Conservation (phyloP, 2,329 filamentous ascomycete genomes). For the Dactylellina cionopaga region DNA sequence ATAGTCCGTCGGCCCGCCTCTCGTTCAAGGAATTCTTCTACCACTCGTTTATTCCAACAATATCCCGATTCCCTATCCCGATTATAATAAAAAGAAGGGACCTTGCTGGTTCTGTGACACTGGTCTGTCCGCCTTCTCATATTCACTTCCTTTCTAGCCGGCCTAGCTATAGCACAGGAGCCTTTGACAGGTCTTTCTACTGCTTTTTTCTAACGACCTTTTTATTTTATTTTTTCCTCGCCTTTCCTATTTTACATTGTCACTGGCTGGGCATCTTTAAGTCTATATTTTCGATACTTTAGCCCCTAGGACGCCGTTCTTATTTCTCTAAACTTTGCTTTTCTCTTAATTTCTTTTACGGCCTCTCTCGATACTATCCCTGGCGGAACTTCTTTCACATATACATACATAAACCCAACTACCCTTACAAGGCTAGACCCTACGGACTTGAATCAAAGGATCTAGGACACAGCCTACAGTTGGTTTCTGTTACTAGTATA, state of each 20-base stretch:
- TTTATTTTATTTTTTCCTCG: conserved; percentile 19
- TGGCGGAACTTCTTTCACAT: conserved; percentile 36
- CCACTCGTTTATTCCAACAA: conserved; percentile 38
- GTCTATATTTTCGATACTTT: conserved; percentile 22
- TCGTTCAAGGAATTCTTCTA: conserved; percentile 27
- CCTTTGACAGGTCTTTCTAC: conserved; percentile 49
- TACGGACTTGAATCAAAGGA: conserved; percentile 43
- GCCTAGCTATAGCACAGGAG: conserved; percentile 40
- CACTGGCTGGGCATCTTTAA: conserved; percentile 25
- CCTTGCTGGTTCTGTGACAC: conserved; percentile 49
- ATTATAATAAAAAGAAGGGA: conserved; percentile 40
- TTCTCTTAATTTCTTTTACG: conserved; percentile 33
- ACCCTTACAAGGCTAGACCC: conserved; percentile 27
- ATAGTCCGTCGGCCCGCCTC: conserved; percentile 51
- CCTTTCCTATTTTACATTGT: conserved; percentile 29
- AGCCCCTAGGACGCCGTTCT: conserved; percentile 11
- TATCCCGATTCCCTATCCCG: conserved; percentile 44
- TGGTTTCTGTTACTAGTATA: conserved; percentile 17
- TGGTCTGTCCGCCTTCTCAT: conserved; percentile 50
- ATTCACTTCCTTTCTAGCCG: conserved; percentile 52
- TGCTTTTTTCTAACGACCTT: conserved; percentile 24
- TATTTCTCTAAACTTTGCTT: conserved; percentile 37
- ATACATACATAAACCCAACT: conserved; percentile 16
- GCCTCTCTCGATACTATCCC: conserved; percentile 27
- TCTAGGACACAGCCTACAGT: conserved; percentile 32